Conservation (phyloP, 2,329 filamentous ascomycete genomes). For the Daldinia eschscholtzii region DNA sequence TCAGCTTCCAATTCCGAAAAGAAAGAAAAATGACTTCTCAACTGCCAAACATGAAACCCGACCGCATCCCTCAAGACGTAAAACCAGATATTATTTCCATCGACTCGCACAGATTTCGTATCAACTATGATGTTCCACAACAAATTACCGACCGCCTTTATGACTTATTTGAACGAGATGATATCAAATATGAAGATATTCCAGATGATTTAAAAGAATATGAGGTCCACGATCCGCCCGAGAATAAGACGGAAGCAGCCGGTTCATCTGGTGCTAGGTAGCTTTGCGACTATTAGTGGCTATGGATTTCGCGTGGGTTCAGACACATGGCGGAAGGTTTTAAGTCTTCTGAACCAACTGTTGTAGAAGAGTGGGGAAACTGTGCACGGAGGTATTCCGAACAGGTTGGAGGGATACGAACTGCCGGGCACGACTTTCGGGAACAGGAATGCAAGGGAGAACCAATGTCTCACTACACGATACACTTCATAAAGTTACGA, state of each 20-base stretch:
- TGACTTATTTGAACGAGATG: background rate
- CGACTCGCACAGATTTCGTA: background rate
- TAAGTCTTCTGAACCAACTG: background rate
- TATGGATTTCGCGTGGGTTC: background rate
- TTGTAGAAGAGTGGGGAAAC: background rate
- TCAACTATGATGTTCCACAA: constrained; percentile 4
- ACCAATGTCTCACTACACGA: background rate
- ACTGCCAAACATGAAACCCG: background rate
- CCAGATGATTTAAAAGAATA: constrained; percentile 1
- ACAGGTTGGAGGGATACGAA: background rate
- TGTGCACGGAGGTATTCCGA: background rate
- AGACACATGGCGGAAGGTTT: background rate
- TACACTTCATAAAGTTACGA: background rate
- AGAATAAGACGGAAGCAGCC: background rate
- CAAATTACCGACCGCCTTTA: background rate
- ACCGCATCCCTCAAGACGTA: background rate
- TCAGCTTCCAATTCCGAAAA: background rate
- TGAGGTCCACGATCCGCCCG: background rate
- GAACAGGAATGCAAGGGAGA: background rate
- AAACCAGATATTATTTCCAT: background rate
- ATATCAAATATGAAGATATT: constrained; percentile 1
- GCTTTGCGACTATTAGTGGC: background rate
- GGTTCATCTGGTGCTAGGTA: background rate
- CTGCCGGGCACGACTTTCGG: background rate
- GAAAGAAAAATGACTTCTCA: background rate